These are phyloP conservation scores for Senna siamea DNA, from an alignment of 306 rosid genomes.

Conservation along the genomic window DNA sequence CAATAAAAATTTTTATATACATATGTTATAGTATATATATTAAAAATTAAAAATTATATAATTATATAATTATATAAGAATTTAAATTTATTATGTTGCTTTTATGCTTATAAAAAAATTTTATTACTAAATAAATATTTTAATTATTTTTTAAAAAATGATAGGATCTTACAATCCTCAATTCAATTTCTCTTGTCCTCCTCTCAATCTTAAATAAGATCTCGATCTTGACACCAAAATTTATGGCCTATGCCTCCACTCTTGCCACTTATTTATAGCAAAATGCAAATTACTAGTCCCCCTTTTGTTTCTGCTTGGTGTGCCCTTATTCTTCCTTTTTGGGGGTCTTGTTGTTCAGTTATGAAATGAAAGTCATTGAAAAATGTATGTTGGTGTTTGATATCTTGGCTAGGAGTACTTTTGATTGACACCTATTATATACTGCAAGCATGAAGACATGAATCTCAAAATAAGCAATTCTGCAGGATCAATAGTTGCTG, in stretches of 20 bases:
- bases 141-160: too few species aligned
- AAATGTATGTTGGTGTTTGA: background rate
- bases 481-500: background rate
- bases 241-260: background rate
- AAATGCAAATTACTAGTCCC: background rate
- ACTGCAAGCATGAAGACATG: background rate
- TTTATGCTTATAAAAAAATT: too few species aligned
- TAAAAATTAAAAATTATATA: too few species aligned
- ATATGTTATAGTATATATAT: too few species aligned
- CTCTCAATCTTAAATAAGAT: too few species aligned
- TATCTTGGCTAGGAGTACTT: background rate
- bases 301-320: background rate
- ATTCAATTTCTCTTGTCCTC: too few species aligned
- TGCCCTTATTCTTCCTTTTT: conserved; percentile 10
- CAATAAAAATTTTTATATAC: too few species aligned
- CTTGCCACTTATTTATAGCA: background rate
- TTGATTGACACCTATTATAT: background rate
- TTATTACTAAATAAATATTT: too few species aligned
- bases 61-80: too few species aligned
- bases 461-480: conserved; percentile 22
- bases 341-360: background rate
- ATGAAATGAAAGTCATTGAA: background rate
- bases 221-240: background rate
- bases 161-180: too few species aligned
- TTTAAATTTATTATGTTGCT: too few species aligned